Evolutionary conservation across 352 stramenopile genomes (phyloP), one percentile per base, ranked within the genome.

Genomic region (Phytophthora palmivora): DNA sequence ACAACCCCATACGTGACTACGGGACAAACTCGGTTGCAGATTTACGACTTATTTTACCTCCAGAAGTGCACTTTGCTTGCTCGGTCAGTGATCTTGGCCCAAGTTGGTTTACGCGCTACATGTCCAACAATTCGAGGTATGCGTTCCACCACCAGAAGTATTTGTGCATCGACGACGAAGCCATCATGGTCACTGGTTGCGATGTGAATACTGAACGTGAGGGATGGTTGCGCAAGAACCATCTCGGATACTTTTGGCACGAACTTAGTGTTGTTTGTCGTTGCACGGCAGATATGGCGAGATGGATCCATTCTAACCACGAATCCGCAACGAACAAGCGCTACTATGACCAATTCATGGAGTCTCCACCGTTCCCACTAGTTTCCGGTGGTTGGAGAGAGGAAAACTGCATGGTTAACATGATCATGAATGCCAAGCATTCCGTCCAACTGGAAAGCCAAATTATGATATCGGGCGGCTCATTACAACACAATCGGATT

Each of bases 81-180:
- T 74, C 76, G 14, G 82, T 90, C 42, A 93, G 84, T 52, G 79
- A 93, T 55, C 51, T 91, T 3, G 84, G 84, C 3, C 84, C 84
- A 18, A 65, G 58, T 22, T 73, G 64, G 64, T 58, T 75, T 41
- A 85, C 76, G 7, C 57, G 61, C 18, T 70, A 69, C 36, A 51
- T 89, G 51, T 93, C 84, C 32, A 91, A 91, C 70, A 93, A 93
- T 55, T 89, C 82, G 18, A 84, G 83, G 42, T 93, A 93, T 59
- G 84, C 78, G 26, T 93, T 93, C 65, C 84, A 93, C 47, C 84
- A 93, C 56, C 84, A 91, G 48, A 93, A 93, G 68, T 93, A 93
- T 42, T 36, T 93, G 33, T 91, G 79, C 32, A 51, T 90, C 30
- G 82, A 92, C 51, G 82, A 84, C 21, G 44, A 69, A 26, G 69